Conservation (phyloP, 352 stramenopile genomes). For the Phytophthora fragariaefolia region DNA sequence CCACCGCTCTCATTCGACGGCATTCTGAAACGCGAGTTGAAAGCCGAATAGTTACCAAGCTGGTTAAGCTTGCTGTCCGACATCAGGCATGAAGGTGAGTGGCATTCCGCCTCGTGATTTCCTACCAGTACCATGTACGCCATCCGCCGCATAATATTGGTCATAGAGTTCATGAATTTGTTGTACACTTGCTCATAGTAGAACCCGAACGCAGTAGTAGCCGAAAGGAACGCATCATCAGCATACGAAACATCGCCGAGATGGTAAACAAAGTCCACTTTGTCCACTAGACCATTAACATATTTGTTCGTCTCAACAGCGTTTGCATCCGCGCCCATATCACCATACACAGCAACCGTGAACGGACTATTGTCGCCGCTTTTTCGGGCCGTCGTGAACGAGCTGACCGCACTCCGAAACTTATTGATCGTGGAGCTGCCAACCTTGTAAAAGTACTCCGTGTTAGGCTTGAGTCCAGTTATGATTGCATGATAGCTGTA, state of each 20-base stretch:
- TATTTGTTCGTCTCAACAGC: slow-evolving; percentile 33
- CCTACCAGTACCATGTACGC: slow-evolving; percentile 75
- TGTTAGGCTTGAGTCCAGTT: slow-evolving; percentile 39
- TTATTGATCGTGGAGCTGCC: slow-evolving; percentile 1
- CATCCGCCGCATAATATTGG: slow-evolving; percentile 41
- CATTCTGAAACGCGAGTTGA: slow-evolving; percentile 49
- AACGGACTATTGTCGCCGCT: slow-evolving; percentile 23
- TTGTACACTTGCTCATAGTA: slow-evolving; percentile 66
- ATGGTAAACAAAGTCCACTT: slow-evolving; percentile 39
- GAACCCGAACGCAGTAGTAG: slow-evolving; percentile 34
- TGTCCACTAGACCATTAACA: slow-evolving; percentile 27
- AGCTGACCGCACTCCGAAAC: slow-evolving; percentile 28
- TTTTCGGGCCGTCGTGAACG: slow-evolving; percentile 40
- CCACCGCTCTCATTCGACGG: slow-evolving; percentile 44
- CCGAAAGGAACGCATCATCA: slow-evolving; percentile 34
- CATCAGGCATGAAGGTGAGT: slow-evolving; percentile 46
- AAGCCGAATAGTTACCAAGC: slow-evolving; percentile 66
- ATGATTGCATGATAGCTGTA: slow-evolving; percentile 57
- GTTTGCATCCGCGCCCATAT: slow-evolving; percentile 33
- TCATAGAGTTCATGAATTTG: slow-evolving; percentile 68
- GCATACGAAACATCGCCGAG: slow-evolving; percentile 42
- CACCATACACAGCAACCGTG: slow-evolving; percentile 29
- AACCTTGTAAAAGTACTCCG: slow-evolving; percentile 47
- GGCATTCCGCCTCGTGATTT: slow-evolving; percentile 75
- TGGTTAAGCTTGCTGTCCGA: slow-evolving; percentile 29